These are phyloP conservation scores for Primulina huaijiensis DNA, from an alignment of 257 asterid genomes.

Conservation along the genomic window DNA sequence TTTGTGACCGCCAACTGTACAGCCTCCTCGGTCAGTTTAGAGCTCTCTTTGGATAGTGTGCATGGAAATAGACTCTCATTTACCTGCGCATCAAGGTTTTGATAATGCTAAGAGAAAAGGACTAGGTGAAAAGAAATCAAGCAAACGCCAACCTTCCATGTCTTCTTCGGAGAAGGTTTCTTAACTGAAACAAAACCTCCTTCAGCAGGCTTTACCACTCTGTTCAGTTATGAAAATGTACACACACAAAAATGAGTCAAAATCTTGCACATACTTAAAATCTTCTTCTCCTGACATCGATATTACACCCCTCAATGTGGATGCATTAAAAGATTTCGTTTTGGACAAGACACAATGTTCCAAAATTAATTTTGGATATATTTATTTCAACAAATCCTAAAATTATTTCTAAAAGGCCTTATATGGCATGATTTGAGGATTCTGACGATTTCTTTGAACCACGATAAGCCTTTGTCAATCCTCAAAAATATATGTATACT, in stretches of 20 bases:
- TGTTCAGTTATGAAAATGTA: slow-evolving; percentile 34
- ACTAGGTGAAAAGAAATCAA: slow-evolving; percentile 14
- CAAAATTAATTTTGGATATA: slow-evolving; percentile 14
- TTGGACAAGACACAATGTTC: slow-evolving; percentile 8
- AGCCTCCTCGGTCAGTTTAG: slow-evolving; percentile 80
- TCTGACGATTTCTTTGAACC: slow-evolving; percentile 18
- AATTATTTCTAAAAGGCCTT: neutral
- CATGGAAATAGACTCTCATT: slow-evolving; percentile 88
- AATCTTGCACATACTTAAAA: slow-evolving; percentile 16
- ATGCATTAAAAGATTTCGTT: slow-evolving; percentile 20
- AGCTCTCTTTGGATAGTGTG: slow-evolving; percentile 64
- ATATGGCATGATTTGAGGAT: slow-evolving; percentile 1
- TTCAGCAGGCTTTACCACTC: slow-evolving; percentile 89
- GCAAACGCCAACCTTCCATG: slow-evolving; percentile 76
- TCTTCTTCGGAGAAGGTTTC: slow-evolving; percentile 75
- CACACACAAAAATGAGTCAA: slow-evolving; percentile 20
- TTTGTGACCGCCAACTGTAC: slow-evolving; percentile 77
- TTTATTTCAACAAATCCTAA: slow-evolving; percentile 21
- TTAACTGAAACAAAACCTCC: slow-evolving; percentile 85
- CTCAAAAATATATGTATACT: neutral
- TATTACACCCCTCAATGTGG: slow-evolving; percentile 3
- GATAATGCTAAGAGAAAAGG: slow-evolving; percentile 20
- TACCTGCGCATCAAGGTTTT: slow-evolving; percentile 49
- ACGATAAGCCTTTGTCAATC: slow-evolving; percentile 11
- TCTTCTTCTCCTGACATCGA: slow-evolving; percentile 14